These are phyloP conservation scores for Diphasiastrum complanatum DNA, from an alignment of 83 land plant genomes.

Conservation along the genomic window DNA sequence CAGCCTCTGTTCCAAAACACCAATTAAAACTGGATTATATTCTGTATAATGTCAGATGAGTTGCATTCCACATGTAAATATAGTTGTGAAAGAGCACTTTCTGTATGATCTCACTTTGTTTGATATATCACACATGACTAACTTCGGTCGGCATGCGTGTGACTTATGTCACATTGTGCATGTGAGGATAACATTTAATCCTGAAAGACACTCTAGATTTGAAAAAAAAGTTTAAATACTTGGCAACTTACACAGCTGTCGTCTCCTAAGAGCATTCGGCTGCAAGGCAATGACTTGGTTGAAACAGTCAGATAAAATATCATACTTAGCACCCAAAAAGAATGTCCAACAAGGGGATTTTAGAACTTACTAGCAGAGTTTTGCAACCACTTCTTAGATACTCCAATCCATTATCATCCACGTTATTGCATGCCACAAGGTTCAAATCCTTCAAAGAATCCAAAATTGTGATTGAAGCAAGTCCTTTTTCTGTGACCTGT, in stretches of 20 bases:
- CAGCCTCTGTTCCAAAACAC: constrained; percentile 27
- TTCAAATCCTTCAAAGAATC: constrained; percentile 46
- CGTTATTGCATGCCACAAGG: constrained; percentile 52
- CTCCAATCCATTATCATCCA: constrained; percentile 52
- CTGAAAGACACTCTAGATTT: no score
- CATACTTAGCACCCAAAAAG: no score
- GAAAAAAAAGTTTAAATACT: not conserved
- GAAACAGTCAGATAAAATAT: no score
- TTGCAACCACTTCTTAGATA: constrained; percentile 41
- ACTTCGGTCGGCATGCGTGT: no score
- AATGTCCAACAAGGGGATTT: no score
- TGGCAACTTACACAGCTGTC: no score
- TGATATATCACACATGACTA: no score
- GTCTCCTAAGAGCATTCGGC: not conserved
- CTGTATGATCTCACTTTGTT: no score
- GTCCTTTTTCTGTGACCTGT: constrained; percentile 53
- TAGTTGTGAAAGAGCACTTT: not conserved
- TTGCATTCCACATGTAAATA: no score
- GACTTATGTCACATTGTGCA: no score
- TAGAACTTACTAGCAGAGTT: constrained; percentile 46
- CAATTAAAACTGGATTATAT: not conserved
- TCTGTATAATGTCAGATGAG: not conserved
- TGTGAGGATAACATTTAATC: no score
- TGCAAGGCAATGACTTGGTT: not conserved
- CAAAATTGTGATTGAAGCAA: constrained; percentile 35